phyloP scores from a whole-genome alignment of 1,284 basidiomycete genomes.

The Marasmius fiardii region DNA sequence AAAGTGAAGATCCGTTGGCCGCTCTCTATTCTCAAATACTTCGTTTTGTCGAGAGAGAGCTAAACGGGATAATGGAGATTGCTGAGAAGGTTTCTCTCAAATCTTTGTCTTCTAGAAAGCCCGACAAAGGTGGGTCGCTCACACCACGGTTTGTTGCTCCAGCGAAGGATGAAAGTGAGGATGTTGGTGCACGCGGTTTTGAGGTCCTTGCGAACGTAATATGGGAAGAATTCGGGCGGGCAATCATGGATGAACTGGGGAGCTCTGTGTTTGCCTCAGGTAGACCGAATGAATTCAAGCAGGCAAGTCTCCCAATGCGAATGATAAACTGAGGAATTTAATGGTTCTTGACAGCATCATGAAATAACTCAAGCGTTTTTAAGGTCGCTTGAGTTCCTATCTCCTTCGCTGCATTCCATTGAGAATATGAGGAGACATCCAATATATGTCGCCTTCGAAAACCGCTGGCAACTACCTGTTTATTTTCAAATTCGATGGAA shows the following conservation, averaged over 20 bases:
- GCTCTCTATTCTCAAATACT: slow-evolving; percentile 80
- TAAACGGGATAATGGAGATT: slow-evolving; percentile 71
- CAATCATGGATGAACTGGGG: slow-evolving; percentile 84
- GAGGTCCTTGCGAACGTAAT: slow-evolving; percentile 84
- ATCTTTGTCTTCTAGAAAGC: slow-evolving; percentile 26
- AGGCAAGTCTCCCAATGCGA: slow-evolving; percentile 43
- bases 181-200: slow-evolving; percentile 47
- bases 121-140: slow-evolving; percentile 15
- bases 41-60: slow-evolving; percentile 72
- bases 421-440: slow-evolving; percentile 70
- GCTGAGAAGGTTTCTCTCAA: slow-evolving; percentile 66
- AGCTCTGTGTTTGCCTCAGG: slow-evolving; percentile 86
- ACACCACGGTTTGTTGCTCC: slow-evolving; percentile 5
- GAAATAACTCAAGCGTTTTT: slow-evolving; percentile 83
- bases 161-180: slow-evolving; percentile 16
- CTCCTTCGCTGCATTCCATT: slow-evolving; percentile 73
- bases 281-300: slow-evolving; percentile 85
- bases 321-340: slow-evolving; percentile 5
- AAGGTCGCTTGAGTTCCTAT: slow-evolving; percentile 78
- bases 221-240: slow-evolving; percentile 80
- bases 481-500: slow-evolving; percentile 99
- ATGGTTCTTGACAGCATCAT: slow-evolving; percentile 58
- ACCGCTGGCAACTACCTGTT: slow-evolving; percentile 92
- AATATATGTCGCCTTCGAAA: slow-evolving; percentile 71
- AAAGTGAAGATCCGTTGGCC: slow-evolving; percentile 63